A percentile compares a stretch with the other conserved stretches of the same genome.
Evolutionary conservation across 2,329 filamentous ascomycete species (phyloP).

Genomic region (Cladophialophora yegresii): DNA sequence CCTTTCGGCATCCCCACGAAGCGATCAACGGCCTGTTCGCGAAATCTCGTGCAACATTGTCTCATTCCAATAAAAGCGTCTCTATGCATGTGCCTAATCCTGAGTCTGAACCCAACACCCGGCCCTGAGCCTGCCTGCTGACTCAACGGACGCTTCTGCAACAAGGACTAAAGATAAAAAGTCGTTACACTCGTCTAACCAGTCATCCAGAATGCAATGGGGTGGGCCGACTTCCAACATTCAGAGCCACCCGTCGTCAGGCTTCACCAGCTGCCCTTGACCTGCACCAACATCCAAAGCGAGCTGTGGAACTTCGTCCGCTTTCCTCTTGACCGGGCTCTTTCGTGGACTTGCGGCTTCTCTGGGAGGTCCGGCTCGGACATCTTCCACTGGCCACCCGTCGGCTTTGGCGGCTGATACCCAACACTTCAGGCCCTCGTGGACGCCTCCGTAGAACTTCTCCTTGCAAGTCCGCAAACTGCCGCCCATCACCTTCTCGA

Average conservation of each 20-base stretch:
- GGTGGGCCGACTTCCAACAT: background rate
- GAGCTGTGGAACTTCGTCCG: conserved; percentile 58
- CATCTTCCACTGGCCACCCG: conserved; percentile 79
- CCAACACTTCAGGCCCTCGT: conserved; percentile 87
- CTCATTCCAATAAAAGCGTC: conserved; percentile 4
- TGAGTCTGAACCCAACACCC: background rate
- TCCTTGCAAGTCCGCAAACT: conserved; percentile 91
- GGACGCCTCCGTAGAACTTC: conserved; percentile 92
- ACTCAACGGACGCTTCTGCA: background rate
- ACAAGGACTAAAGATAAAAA: conserved; percentile 2
- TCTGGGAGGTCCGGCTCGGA: conserved; percentile 59
- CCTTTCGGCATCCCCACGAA: background rate
- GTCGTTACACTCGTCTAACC: conserved; percentile 18
- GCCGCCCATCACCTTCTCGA: conserved; percentile 84
- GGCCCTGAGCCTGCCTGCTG: background rate
- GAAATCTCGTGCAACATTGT: background rate
- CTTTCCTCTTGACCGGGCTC: conserved; percentile 54
- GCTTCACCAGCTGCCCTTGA: conserved; percentile 15
- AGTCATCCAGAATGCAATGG: background rate
- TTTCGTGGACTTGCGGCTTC: conserved; percentile 46
- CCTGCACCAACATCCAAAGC: conserved; percentile 50
- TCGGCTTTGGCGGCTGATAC: conserved; percentile 84
- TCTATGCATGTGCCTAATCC: conserved; percentile 4
- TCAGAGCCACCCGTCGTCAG: conserved; percentile 34
- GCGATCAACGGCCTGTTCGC: background rate